Percentiles rank a stretch among this genome's conserved stretches.
phyloP scores from a whole-genome alignment of 169 alveolate genomes.

The Plasmodium knowlesi region DNA sequence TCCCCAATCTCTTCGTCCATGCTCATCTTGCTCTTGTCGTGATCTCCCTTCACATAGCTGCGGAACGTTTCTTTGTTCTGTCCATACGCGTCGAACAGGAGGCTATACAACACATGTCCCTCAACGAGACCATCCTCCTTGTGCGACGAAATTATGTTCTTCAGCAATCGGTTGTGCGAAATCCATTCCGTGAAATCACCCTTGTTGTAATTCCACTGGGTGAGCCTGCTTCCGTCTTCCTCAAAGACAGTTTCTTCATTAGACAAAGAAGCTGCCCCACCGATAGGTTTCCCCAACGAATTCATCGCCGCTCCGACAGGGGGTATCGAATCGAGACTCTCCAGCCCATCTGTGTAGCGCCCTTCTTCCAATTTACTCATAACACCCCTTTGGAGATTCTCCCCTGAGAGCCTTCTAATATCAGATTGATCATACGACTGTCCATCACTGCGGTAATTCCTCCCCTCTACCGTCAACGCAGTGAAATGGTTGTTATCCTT shows the following conservation, averaged over 20 bases:
- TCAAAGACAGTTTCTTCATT: neutral
- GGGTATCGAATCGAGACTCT: neutral
- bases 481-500: neutral
- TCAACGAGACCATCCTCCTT: slow-evolving; percentile 21
- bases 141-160: slow-evolving; percentile 44
- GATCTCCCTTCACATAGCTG: neutral
- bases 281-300: neutral
- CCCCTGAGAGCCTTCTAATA: neutral
- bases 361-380: neutral
- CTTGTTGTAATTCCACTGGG: neutral
- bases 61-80: slow-evolving; percentile 6
- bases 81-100: slow-evolving; percentile 44
- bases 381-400: neutral
- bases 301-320: neutral
- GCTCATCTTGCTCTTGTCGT: neutral
- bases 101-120: slow-evolving; percentile 16
- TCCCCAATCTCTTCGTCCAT: slow-evolving; percentile 11
- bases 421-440: neutral
- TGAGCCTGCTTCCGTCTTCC: neutral
- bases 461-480: neutral
- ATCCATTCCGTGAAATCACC: slow-evolving; percentile 33
- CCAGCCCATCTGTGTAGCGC: neutral
- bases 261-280: neutral
- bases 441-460: neutral
- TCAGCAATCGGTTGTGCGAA: slow-evolving; percentile 42